phyloP scores from a whole-genome alignment of 2,329 filamentous ascomycete genomes.

The Trichoderma sp. region DNA sequence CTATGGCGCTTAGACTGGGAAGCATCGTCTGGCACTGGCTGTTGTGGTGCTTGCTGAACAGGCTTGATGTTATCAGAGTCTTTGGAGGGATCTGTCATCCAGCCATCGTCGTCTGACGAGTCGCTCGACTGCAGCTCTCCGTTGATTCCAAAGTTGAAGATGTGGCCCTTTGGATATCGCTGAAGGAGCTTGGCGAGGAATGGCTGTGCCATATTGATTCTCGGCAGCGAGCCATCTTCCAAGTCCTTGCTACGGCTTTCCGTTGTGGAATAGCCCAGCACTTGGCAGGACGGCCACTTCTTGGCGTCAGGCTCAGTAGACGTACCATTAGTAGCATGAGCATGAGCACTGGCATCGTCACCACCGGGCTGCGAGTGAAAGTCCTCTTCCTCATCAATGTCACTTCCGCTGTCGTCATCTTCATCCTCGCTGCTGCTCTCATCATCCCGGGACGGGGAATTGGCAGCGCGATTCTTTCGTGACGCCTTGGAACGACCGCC shows the following conservation, averaged over 20 bases:
- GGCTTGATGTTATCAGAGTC: background rate
- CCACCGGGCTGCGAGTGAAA: background rate
- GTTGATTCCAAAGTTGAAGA: slow-evolving; percentile 48
- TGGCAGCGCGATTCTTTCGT: background rate
- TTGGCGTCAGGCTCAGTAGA: slow-evolving; percentile 12
- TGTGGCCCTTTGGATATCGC: slow-evolving; percentile 49
- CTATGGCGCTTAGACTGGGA: slow-evolving; percentile 9
- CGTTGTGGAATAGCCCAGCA: slow-evolving; percentile 45
- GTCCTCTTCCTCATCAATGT: background rate
- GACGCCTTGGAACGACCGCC: background rate
- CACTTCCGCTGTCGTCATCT: background rate
- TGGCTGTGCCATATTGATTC: slow-evolving; percentile 39
- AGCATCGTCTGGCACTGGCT: background rate
- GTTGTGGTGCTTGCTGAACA: background rate
- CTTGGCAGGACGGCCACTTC: slow-evolving; percentile 32
- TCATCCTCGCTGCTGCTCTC: slow-evolving; percentile 32
- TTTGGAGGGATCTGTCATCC: slow-evolving; percentile 10
- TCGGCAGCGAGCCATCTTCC: slow-evolving; percentile 25
- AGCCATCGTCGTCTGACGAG: slow-evolving; percentile 33
- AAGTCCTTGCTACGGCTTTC: slow-evolving; percentile 38
- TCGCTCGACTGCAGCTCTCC: slow-evolving; percentile 41
- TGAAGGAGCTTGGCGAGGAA: slow-evolving; percentile 46
- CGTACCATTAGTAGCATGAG: background rate
- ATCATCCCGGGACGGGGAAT: slow-evolving; percentile 2
- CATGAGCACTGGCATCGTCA: background rate